These are phyloP conservation scores for Teratosphaeria destructans DNA, from an alignment of 2,329 filamentous ascomycete genomes.

Conservation along the genomic window DNA sequence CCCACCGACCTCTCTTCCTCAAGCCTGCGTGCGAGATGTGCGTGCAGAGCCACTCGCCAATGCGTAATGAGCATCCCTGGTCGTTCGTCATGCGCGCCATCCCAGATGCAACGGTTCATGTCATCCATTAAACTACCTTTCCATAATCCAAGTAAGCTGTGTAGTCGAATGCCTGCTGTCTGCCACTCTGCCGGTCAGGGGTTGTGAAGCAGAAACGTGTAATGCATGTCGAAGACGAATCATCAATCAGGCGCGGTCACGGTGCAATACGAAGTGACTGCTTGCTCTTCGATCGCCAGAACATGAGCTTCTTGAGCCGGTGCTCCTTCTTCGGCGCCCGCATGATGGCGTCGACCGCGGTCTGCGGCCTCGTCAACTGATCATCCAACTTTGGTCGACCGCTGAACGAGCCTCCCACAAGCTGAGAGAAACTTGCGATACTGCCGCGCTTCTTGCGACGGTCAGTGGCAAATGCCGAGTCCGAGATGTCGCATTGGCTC, in stretches of 20 bases:
- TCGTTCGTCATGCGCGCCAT: background rate
- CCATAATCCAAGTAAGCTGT: background rate
- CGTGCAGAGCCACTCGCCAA: background rate
- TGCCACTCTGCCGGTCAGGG: background rate
- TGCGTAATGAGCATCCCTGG: background rate
- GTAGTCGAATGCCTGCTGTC: background rate
- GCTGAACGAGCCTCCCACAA: slow-evolving; percentile 63
- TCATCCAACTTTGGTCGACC: slow-evolving; percentile 63
- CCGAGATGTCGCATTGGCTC: slow-evolving; percentile 31
- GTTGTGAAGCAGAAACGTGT: background rate
- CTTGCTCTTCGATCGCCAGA: slow-evolving; percentile 55
- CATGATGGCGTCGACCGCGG: slow-evolving; percentile 16
- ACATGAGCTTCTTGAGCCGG: slow-evolving; percentile 64
- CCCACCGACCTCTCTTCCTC: background rate
- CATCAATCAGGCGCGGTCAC: background rate
- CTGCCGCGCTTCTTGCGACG: slow-evolving; percentile 64
- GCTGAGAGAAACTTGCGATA: slow-evolving; percentile 63
- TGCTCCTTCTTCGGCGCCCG: slow-evolving; percentile 54
- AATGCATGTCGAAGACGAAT: background rate
- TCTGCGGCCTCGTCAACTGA: slow-evolving; percentile 36
- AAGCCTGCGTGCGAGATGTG: background rate
- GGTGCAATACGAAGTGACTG: slow-evolving; percentile 3
- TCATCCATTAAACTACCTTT: background rate
- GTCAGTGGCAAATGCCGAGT: slow-evolving; percentile 22
- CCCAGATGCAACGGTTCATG: background rate